Base-by-base conservation (phyloP, 2,329 filamentous ascomycete genomes). In the Fusarium scirpi region DNA sequence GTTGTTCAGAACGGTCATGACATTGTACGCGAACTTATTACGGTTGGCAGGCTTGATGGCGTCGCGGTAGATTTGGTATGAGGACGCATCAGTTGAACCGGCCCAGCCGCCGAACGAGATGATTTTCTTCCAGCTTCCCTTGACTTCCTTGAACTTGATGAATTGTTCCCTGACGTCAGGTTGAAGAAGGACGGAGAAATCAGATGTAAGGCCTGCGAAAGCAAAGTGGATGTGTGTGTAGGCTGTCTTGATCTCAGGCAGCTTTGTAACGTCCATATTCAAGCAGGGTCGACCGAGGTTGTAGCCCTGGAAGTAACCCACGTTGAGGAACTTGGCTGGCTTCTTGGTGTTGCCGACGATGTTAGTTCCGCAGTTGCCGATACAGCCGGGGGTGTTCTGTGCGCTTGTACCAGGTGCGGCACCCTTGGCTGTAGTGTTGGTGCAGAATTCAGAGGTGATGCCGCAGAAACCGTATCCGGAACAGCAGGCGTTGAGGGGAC, bases 401-500 rank as follows among this genome's bases (percentile, higher is more conserved):
- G 55, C 71, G 40, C 76, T 67, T 0, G 74, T 78, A 9, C 78
- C 78, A 2, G 77, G 75, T 0, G 70, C 66, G 2, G 74, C 75
- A 1, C 76, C 78, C 9, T 74, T 76, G 2, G 59, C 76, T 44
- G 71, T 72, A 0, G 75, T 72, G 60, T 74, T 66, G 5, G 74
- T 76, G 27, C 84, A 87, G 67, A 85, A 85, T 16, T 83, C 83
- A 2, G 69, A 66, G 0, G 81, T 83, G 2, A 78, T 78, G 8
- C 84, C 84, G 25, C 85, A 86, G 49, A 82, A 78, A 1, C 84
- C 85, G 76, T 81, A 82, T 20, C 77, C 73, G 15, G 80, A 78
- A 67, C 82, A 84, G 69, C 81, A 83, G 1, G 77, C 79, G 27
- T 82, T 82, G 1, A 85, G 74, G 0, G 82, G 82, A 62, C 85